Evolutionary conservation across 75 land plant species (phyloP).

Genomic region (Gnetum montanum): DNA sequence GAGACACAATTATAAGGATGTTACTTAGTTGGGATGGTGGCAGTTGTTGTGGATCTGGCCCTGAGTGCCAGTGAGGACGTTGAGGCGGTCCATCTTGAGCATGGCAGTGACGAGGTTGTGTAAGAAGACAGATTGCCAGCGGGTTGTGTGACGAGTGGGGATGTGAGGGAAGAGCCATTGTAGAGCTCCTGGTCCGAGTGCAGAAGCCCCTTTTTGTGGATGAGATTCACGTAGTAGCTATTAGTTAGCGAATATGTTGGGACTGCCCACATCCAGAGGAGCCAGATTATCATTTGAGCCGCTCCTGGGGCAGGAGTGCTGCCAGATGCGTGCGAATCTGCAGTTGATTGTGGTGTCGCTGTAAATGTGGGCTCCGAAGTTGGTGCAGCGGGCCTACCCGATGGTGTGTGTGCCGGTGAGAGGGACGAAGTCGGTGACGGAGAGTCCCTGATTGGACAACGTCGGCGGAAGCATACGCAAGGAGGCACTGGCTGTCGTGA

Average conservation of each 20-base stretch:
- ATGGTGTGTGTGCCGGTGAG: no score
- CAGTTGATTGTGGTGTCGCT: neutral
- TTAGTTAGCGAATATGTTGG: slow-evolving; percentile 20
- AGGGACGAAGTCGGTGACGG: no score
- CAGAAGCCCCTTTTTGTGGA: no score
- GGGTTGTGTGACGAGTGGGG: neutral
- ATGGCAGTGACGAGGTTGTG: slow-evolving; percentile 2
- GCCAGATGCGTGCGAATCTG: neutral
- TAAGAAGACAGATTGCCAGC: neutral
- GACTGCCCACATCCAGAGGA: slow-evolving; percentile 15
- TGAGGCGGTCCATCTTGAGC: slow-evolving; percentile 15
- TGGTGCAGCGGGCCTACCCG: neutral
- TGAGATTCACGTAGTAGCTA: slow-evolving; percentile 19
- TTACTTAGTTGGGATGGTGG: no score
- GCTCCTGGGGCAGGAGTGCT: no score
- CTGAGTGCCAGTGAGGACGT: no score
- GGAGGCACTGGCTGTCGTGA: no score
- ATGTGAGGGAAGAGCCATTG: neutral
- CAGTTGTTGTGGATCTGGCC: no score
- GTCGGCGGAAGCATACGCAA: no score
- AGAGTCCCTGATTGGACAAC: no score
- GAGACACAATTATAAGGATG: no score
- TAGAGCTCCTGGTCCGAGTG: slow-evolving; percentile 20
- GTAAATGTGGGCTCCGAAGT: neutral
- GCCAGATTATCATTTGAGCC: neutral